These are phyloP conservation scores for Calocybe cyanea DNA, from an alignment of 768 basidiomycete genomes.

Conservation along the genomic window DNA sequence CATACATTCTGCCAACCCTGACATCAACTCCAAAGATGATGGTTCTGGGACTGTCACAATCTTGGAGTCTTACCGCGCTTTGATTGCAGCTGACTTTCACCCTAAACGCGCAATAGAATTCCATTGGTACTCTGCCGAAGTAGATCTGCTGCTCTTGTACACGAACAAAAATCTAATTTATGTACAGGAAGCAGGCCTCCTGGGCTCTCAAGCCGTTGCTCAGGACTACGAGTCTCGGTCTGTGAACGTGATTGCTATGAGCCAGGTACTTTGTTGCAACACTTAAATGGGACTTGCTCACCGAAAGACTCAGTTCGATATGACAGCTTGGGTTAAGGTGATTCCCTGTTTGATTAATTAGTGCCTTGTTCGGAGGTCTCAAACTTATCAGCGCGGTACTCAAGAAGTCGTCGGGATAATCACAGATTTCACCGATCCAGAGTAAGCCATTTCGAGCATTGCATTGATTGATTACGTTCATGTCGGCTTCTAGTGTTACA, in stretches of 20 bases:
- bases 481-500: conserved; percentile 55
- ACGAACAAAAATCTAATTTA: conserved; percentile 12
- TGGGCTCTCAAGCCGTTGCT: conserved; percentile 90
- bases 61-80: conserved; percentile 69
- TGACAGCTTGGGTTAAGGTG: conserved; percentile 94
- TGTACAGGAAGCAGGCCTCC: conserved; percentile 73
- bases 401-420: conserved; percentile 81
- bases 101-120: conserved; percentile 70
- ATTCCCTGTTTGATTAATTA: conserved; percentile 20
- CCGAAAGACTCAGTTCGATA: conserved; percentile 61
- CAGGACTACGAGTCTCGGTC: conserved; percentile 60
- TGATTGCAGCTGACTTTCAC: conserved; percentile 64
- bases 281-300: conserved; percentile 14
- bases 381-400: conserved; percentile 48
- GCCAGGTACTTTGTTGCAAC: conserved; percentile 49
- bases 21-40: conserved; percentile 48
- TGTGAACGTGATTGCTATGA: conserved; percentile 76
- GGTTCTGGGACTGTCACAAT: conserved; percentile 80
- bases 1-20: conserved; percentile 16
- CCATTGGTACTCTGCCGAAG: conserved; percentile 85
- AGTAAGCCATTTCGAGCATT: conserved; percentile 30
- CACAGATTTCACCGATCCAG: conserved; percentile 73
- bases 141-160: conserved; percentile 21
- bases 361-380: conserved; percentile 11
- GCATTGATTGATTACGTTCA: conserved; percentile 5